These are phyloP conservation scores for Glonium stellatum DNA, from an alignment of 495 filamentous ascomycete species.

Conservation along the genomic window DNA sequence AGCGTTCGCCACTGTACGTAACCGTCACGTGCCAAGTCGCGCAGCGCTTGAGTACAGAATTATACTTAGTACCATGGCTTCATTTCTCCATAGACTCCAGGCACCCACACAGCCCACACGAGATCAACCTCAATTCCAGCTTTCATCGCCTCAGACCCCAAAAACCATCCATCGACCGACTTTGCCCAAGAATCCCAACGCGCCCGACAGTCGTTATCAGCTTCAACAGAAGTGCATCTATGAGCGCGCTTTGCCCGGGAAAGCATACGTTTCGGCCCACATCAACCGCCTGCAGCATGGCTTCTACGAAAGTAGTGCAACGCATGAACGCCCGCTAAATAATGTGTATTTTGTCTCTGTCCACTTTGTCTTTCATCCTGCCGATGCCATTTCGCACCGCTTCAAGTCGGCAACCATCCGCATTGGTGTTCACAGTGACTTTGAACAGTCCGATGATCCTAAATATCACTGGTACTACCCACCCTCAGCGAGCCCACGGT, in stretches of 20 bases:
- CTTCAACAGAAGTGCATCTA: conserved; percentile 46
- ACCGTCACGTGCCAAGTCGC: no score
- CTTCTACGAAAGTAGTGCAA: conserved; percentile 39
- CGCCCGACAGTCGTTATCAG: conserved; percentile 39
- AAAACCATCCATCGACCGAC: not conserved
- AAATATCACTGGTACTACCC: conserved; percentile 6
- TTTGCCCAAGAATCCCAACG: conserved; percentile 18
- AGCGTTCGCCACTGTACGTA: no score
- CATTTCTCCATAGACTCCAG: no score
- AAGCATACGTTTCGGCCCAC: conserved; percentile 47
- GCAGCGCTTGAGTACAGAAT: no score
- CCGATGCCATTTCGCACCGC: conserved; percentile 38
- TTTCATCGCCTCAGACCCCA: not conserved
- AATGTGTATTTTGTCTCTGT: conserved; percentile 48
- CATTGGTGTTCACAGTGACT: conserved; percentile 33
- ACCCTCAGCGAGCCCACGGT: conserved; percentile 29
- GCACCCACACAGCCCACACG: no score
- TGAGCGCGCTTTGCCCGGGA: conserved; percentile 44
- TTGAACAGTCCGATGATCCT: conserved; percentile 4
- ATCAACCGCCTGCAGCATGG: conserved; percentile 48
- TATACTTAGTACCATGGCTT: no score
- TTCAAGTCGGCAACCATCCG: conserved; percentile 46
- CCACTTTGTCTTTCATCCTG: conserved; percentile 46
- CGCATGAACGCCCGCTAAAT: conserved; percentile 40
- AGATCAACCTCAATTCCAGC: no score